These are phyloP conservation scores for Grigorovia humatica DNA, from an alignment of 805 yeast genomes.

Conservation along the genomic window DNA sequence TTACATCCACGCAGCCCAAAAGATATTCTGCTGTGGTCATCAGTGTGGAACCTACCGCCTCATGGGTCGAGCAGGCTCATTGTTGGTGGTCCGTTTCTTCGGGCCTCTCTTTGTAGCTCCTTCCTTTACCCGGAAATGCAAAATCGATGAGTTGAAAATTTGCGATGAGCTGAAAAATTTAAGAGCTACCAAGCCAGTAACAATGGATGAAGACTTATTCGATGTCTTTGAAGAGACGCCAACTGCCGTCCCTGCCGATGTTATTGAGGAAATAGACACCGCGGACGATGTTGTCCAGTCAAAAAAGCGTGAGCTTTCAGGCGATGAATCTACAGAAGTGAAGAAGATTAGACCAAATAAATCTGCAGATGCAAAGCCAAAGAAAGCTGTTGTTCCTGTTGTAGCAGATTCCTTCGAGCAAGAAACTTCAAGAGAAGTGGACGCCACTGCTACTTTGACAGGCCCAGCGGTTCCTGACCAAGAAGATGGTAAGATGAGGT, in stretches of 20 bases:
- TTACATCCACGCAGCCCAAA: no score
- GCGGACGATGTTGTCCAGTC: conserved; percentile 1
- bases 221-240: conserved; percentile 28
- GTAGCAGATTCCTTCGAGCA: conserved; percentile 82
- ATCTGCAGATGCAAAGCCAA: conserved; percentile 30
- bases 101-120: not conserved
- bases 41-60: no score
- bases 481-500: conserved; percentile 47
- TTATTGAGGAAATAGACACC: conserved; percentile 10
- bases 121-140: not conserved
- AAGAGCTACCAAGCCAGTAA: not conserved
- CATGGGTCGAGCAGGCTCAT: no score
- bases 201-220: conserved; percentile 18
- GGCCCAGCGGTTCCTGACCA: conserved; percentile 31
- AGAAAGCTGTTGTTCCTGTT: conserved; percentile 49
- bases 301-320: conserved; percentile 15
- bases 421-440: conserved; percentile 81
- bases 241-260: conserved; percentile 8
- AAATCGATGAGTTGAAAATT: not conserved
- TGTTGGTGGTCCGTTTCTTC: no score
- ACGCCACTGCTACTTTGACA: conserved; percentile 65
- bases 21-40: no score
- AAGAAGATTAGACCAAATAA: conserved; percentile 11
- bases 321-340: conserved; percentile 7
- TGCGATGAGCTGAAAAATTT: conserved; percentile 4